Conservation (phyloP, 371 early-diverging fungal species). For the Cokeromyces recurvatus region DNA sequence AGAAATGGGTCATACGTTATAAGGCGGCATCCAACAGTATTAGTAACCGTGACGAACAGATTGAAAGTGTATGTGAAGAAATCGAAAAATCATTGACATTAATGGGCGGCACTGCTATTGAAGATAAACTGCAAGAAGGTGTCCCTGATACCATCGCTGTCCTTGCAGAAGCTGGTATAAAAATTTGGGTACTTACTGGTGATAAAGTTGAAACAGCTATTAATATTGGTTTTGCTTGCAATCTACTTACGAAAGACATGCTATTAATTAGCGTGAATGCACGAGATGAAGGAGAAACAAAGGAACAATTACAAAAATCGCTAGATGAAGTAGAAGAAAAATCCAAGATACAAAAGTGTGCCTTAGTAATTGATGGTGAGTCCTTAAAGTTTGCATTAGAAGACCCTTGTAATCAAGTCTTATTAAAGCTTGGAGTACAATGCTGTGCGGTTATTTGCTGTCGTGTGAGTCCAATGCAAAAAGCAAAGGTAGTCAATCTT, state of each 20-base stretch:
- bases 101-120: conserved; percentile 87
- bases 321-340: conserved; percentile 29
- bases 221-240: conserved; percentile 91
- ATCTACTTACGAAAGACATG: conserved; percentile 66
- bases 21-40: conserved; percentile 78
- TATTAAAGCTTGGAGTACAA: conserved; percentile 65
- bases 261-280: conserved; percentile 67
- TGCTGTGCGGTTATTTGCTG: conserved; percentile 82
- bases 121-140: conserved; percentile 91
- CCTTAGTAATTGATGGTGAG: conserved; percentile 90
- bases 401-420: conserved; percentile 39
- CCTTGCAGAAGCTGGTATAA: conserved; percentile 88
- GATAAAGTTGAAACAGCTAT: conserved; percentile 99
- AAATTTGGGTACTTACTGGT: conserved; percentile 98
- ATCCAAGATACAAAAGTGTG: conserved; percentile 38
- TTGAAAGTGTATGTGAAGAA: conserved; percentile 81
- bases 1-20: conserved; percentile 72
- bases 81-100: conserved; percentile 69
- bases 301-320: conserved; percentile 46
- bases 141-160: conserved; percentile 90
- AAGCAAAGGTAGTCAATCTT: conserved; percentile 76
- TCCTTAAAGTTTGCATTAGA: conserved; percentile 82
- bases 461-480: conserved; percentile 88
- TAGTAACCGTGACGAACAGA: conserved; percentile 71
- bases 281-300: conserved; percentile 55